phyloP scores from a whole-genome alignment of 441 rosid species.

The Brassica balearica region DNA sequence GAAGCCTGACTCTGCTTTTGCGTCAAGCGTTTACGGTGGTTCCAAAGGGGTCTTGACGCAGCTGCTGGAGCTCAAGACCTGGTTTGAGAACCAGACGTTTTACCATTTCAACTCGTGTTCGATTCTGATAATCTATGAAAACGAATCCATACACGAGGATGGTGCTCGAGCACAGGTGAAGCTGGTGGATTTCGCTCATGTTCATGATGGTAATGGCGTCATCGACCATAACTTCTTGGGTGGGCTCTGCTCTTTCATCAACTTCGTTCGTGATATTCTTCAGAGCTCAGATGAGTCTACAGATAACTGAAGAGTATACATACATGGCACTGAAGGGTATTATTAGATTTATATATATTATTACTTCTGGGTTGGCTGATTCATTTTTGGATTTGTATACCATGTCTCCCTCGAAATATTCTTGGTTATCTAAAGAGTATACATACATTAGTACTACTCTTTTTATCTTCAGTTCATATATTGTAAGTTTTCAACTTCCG shows the following conservation, averaged over 20 bases:
- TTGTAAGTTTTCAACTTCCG: not conserved
- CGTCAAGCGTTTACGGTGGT: slow-evolving; percentile 66
- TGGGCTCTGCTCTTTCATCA: slow-evolving; percentile 91
- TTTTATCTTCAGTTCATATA: slow-evolving; percentile 11
- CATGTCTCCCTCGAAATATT: slow-evolving; percentile 30
- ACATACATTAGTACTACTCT: slow-evolving; percentile 30
- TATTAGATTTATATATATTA: not conserved
- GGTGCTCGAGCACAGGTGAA: slow-evolving; percentile 57
- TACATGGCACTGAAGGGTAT: slow-evolving; percentile 25
- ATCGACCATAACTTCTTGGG: slow-evolving; percentile 98
- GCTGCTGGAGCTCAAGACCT: slow-evolving; percentile 75
- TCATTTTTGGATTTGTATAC: slow-evolving; percentile 35
- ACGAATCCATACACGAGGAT: slow-evolving; percentile 47
- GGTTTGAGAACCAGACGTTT: slow-evolving; percentile 91
- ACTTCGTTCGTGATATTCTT: slow-evolving; percentile 76
- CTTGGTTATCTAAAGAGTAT: slow-evolving; percentile 32
- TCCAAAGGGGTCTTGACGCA: slow-evolving; percentile 75
- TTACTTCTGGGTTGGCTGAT: slow-evolving; percentile 8
- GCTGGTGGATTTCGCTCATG: slow-evolving; percentile 97
- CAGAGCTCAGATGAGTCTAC: slow-evolving; percentile 52
- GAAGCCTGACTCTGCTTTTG: slow-evolving; percentile 67
- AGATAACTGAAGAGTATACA: slow-evolving; percentile 27
- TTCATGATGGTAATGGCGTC: slow-evolving; percentile 77
- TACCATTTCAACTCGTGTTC: slow-evolving; percentile 95
- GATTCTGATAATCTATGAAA: slow-evolving; percentile 71